These are phyloP conservation scores for Corymbia maculata DNA, from an alignment of 345 rosid genomes.

Conservation along the genomic window DNA sequence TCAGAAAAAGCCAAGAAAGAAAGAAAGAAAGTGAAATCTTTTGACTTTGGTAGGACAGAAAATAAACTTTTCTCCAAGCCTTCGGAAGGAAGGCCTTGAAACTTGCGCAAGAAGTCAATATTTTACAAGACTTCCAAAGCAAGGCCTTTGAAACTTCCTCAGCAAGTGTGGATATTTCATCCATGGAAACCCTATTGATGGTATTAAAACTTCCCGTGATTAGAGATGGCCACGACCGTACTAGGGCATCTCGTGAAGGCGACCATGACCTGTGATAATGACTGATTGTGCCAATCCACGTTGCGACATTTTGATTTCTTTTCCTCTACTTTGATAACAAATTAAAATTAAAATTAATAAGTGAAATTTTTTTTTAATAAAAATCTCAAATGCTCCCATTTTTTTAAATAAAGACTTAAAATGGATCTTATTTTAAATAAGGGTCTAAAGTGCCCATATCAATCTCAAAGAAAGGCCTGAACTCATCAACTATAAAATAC, in stretches of 20 bases:
- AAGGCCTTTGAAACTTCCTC: neutral
- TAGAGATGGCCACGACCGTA: neutral
- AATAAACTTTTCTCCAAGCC: neutral
- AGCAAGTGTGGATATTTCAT: neutral
- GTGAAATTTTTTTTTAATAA: neutral
- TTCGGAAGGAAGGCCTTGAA: neutral
- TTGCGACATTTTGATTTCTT: neutral
- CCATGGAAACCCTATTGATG: neutral
- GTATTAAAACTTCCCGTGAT: neutral
- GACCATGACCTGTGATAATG: neutral
- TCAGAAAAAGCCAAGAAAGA: neutral
- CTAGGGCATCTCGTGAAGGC: neutral
- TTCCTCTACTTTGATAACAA: neutral
- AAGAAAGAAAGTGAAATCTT: neutral
- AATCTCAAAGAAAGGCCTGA: too few species aligned
- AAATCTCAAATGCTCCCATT: too few species aligned
- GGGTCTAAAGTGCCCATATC: too few species aligned
- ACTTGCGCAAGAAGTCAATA: neutral
- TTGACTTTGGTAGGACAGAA: neutral
- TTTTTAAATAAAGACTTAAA: too few species aligned
- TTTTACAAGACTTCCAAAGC: neutral
- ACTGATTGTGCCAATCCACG: rapidly evolving
- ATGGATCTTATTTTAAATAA: too few species aligned
- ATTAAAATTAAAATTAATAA: neutral
- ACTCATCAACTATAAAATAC: too few species aligned